Evolutionary conservation across 2,329 filamentous ascomycete genomes (phyloP), one percentile per base, ranked within the genome.

Genomic region (Monilinia fructicola): DNA sequence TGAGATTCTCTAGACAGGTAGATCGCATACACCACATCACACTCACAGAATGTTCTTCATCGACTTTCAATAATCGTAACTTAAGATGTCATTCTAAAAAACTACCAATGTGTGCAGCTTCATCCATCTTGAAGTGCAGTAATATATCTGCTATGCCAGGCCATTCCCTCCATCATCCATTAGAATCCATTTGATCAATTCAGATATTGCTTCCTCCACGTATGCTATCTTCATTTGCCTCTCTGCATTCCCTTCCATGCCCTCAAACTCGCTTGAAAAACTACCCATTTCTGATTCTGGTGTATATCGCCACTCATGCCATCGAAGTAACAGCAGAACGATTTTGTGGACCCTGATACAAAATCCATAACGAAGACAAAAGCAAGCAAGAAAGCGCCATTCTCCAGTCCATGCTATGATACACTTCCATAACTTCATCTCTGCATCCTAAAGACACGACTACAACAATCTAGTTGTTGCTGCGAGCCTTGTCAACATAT

Each of bases 401-500:
- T 68, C 68, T 69, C 71, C 71, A 69, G 61, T 40, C 64, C 61
- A 69, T 69, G 67, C 53, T 58, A 64, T 64, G 31, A 58, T 64
- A 64, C 53, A 64, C 31, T 12, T 42, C 18, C 35, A n/a, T 5
- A 40, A 6, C 7, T 14, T 42, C 14, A 64, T 42, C 35, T 38
- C n/a, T 35, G 26, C 40, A 28, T 53, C 35, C 28, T 14, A 7
- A 7, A 38, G 9, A 23, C 31, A 38, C 12, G 26, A n/a, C 31
- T 9, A 21, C 67, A 72, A 52, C 64, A 65, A 48, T 50, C 28
- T 60, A 60, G 12, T 50, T 50, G 1, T 35, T 48, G 35, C 68
- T 68, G 54, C 74, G 74, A 62, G 88, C 87, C 77, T 87, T 89
- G 70, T 92, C 90, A 65, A 89, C 82, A 74, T 93, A 93, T 65